Base-by-base conservation (phyloP, 2,329 filamentous ascomycete genomes). In the Pseudocercospora vitis region DNA sequence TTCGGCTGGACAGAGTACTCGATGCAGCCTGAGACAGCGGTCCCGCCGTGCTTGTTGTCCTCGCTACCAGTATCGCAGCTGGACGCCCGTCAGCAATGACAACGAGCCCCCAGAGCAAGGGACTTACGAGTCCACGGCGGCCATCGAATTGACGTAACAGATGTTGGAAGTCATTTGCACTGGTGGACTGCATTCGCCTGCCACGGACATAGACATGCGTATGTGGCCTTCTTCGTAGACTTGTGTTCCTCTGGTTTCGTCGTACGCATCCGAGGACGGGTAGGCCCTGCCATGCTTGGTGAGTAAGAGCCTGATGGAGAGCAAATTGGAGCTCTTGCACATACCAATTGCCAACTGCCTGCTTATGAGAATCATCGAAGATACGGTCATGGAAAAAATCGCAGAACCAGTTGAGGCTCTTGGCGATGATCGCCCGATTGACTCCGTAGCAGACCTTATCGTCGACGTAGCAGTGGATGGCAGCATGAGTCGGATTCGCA, bases 21-120 rank as follows among this genome's bases (percentile, higher is more conserved):
- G n/a, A 58, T n/a, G 26, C 56, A 58, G 29, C 56, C 56, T 16
- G 12, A n/a, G 19, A 23, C 39, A n/a, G 49, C 16, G 21, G 31
- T 46, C n/a, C 52, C 56, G 24, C 56, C 56, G 16, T 52, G 52
- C 52, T 58, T 58, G 48, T 32, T 31, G 18, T 52, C 42, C 24
- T 47, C 45, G 29, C 31, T 26, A 3, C 47, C 23, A 2, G 39
- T 52, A 40, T 58, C 33, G 49, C 56, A 55, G 14, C 46, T 50
- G 49, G 4, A 1, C 3, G 5, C n/a, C 23, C 4, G 29, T 51
- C 14, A 51, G 42, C 19, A 40, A 16, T 45, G 40, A 45, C 5
- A 21, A 45, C 19, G 28, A 29, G 40, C 19, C 4, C 33, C 37
- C 26, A 29, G 11, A 29, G 6, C 14, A 16, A 9, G 16, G 14